Evolutionary conservation across 805 yeast species (phyloP), one percentile per base, ranked within the genome.

Genomic region (Sugiyamaella chiloensis): DNA sequence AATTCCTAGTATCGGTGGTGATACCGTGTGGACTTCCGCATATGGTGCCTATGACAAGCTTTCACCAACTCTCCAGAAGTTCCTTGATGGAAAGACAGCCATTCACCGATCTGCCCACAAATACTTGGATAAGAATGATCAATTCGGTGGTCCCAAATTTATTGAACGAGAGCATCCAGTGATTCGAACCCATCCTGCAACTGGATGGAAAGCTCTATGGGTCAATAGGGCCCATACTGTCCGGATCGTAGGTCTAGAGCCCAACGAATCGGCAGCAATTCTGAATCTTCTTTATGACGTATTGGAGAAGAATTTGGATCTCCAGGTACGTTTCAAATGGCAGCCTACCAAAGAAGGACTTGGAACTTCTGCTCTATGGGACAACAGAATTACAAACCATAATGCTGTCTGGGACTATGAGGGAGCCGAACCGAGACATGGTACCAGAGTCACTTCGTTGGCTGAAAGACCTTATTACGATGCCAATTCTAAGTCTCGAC

Each of bases 171-270:
- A 58, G 50, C 86, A 81, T 62, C 85, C 84, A 2, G 53, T 81
- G 21, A 73, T 81, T 29, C 73, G 85, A 65, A 78, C 83, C 32
- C 81, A 81, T 55, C 85, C 86, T 7, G 81, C 74, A 11, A 80
- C 85, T 24, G 83, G 83, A 37, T 72, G 79, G 77, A 81, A 80
- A 62, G 66, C 80, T 1, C 64, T 80, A 53, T 80, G 67, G 51
- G 77, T 79, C 36, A 78, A 79, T 63, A 70, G 79, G 41, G 65
- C 69, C 17, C 70, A 71, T 72, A 78, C 81, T 11, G 66, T 59
- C 37, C 68, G 77, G 50, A 79, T 79, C 48, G 71, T 73, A 6
- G 84, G 81, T 0, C 67, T 79, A 45, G 72, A 74, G 46, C 71
- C 73, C 20, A 75, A 65, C 42, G 84, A 80, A 62, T 69, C 76